Evolutionary conservation across 176 grass and related monocot genomes (phyloP), one percentile per base, ranked within the genome.

Genomic region (Hyparrhenia diplandra): DNA sequence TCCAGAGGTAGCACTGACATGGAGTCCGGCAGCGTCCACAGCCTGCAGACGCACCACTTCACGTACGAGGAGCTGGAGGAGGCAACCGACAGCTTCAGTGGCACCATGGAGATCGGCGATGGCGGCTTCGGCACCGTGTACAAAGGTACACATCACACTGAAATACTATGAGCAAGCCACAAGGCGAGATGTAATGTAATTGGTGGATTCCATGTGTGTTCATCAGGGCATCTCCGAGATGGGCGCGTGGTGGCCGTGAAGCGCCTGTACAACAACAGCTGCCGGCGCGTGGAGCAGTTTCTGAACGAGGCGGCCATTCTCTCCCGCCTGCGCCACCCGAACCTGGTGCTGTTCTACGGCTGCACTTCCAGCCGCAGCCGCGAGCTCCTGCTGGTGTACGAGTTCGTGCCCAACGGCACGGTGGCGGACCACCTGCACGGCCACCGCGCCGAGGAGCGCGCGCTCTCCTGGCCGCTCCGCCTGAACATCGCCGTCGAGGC

Each of bases 81-180:
- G 73, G 94, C 94, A 1, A 97, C 94, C 4, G 84, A 90, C 0
- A 74, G 92, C 65, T 97, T 97, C 71, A 75, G 78, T 24, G 71
- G 63, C 43, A 71, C 81, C 0, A 32, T 76, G 18, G 89, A 92
- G 77, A 64, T 97, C 32, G 92, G 89, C 6, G 89, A 97, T 10
- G 94, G 94, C 42, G 94, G 94, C 69, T 97, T 97, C 73, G 92
- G 89, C 84, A 90, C 89, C 4, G 94, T 97, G 4, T 94, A 97
- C 57, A 97, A 94, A 87, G 94, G 93, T 93, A 82, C 72, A 64
- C 3, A 27, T 14, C n/a, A 7, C 57, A 37, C 4, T 61, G 9
- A 45, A 43, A 13, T 13, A 5, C 1, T n/a, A n/a, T n/a, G n/a
- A n/a, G n/a, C n/a, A n/a, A n/a, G n/a, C n/a, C n/a, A n/a, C n/a